phyloP scores from a whole-genome alignment of 1,139 yeast species.

The Protomyces macrosporus region DNA sequence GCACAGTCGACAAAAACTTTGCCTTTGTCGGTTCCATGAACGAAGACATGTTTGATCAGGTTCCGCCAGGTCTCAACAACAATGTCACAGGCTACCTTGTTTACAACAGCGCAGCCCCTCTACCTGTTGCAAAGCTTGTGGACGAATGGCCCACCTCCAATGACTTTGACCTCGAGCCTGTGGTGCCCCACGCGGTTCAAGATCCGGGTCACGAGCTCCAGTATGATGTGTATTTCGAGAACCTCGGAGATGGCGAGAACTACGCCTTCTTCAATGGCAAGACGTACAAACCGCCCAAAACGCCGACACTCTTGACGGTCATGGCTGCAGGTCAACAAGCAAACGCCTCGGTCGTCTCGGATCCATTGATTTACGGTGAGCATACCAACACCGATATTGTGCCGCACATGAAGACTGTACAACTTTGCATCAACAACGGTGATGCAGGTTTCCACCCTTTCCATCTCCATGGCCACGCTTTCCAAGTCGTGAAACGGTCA shows the following conservation, averaged over 20 bases:
- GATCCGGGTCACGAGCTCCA: slow-evolving; percentile 63
- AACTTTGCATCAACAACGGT: slow-evolving; percentile 61
- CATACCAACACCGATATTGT: slow-evolving; percentile 70
- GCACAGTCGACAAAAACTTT: slow-evolving; percentile 54
- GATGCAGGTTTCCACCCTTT: slow-evolving; percentile 84
- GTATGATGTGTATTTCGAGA: slow-evolving; percentile 69
- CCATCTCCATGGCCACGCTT: slow-evolving; percentile 77
- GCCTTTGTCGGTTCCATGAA: slow-evolving; percentile 77
- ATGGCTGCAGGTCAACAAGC: slow-evolving; percentile 56
- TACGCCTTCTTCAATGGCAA: slow-evolving; percentile 86
- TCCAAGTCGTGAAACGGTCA: slow-evolving; percentile 63
- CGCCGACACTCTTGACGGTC: slow-evolving; percentile 75
- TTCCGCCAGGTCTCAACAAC: slow-evolving; percentile 57
- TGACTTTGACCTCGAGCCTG: slow-evolving; percentile 45
- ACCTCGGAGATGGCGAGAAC: slow-evolving; percentile 72
- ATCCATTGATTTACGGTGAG: slow-evolving; percentile 65
- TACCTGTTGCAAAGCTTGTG: slow-evolving; percentile 47
- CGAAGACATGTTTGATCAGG: slow-evolving; percentile 66
- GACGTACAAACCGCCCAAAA: slow-evolving; percentile 71
- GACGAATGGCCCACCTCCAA: slow-evolving; percentile 42
- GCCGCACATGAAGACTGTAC: slow-evolving; percentile 56
- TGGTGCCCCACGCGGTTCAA: slow-evolving; percentile 47
- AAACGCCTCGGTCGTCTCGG: slow-evolving; percentile 41
- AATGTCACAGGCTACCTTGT: slow-evolving; percentile 69
- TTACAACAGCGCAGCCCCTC: slow-evolving; percentile 48